Base-by-base conservation (phyloP, 1,284 basidiomycete species). In the Phylloboletellus chloephorus region DNA sequence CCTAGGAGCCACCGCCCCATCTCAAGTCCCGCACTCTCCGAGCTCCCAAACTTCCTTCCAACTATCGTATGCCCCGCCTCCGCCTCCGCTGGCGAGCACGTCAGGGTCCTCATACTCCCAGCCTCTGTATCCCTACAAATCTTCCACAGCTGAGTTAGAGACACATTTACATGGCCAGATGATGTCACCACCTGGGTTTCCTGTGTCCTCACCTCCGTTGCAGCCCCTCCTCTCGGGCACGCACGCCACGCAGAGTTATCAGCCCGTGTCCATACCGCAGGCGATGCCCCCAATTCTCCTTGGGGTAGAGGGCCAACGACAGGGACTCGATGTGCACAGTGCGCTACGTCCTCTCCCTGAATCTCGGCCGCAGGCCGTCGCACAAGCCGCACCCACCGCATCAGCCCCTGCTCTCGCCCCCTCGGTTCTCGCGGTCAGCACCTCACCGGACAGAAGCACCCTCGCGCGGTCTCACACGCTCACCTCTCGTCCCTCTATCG, bases 391-490 rank as follows among this genome's bases (percentile, higher is more conserved):
- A 22, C 36, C 34, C 9, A 34, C 30, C 5, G 30, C 31, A 11
- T 32, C 42, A 19, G 36, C 30, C 3, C 40, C 28, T 16, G 9
- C 31, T 7, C 33, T 44, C 10, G 21, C 53, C 11, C 31, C 43
- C 1, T 17, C 36, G 1, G n/a, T 13, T 12, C 23, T 33, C 19
- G 29, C 50, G 0, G 5, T 39, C 22, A 30, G 10, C 9, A 17
- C 37, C n/a, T 22, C 44, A 12, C 35, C 44, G 5, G 32, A 23
- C n/a, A 49, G 25, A 31, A 47, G 22, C 13, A 36, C 32, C 20
- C n/a, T 60, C 7, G 11, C 31, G 4, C 55, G 58, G 11, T 44
- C 58, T 0, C 51, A 52, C 28, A 58, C 58, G 21, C 36, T 58
- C 13, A 44, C 56, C 4, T 45, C 56, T 11, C 53, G 56, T 9